phyloP scores from a whole-genome alignment of 352 stramenopile genomes.

The Pythium coloratum region DNA sequence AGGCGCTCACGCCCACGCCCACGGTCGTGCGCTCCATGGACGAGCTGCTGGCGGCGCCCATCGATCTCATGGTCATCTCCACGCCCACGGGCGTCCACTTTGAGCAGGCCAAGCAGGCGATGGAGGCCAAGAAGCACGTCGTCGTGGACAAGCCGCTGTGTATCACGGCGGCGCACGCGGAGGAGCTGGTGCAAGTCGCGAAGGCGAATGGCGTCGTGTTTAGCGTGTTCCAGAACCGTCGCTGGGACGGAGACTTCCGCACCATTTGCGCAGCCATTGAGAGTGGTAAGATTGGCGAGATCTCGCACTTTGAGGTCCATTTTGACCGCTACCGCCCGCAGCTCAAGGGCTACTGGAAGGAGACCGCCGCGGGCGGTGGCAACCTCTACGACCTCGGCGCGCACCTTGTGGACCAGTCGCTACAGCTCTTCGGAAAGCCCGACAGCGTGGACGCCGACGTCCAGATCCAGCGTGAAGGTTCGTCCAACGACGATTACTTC shows the following conservation, averaged over 20 bases:
- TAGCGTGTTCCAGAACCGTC: slow-evolving; percentile 77
- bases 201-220: slow-evolving; percentile 57
- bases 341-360: slow-evolving; percentile 83
- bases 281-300: slow-evolving; percentile 44
- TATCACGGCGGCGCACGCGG: slow-evolving; percentile 49
- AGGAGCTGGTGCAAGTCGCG: slow-evolving; percentile 52
- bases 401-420: slow-evolving; percentile 66
- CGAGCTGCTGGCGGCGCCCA: slow-evolving; percentile 53
- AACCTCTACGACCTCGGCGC: slow-evolving; percentile 73
- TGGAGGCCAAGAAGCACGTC: slow-evolving; percentile 72
- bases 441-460: slow-evolving; percentile 54
- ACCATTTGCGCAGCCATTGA: slow-evolving; percentile 55
- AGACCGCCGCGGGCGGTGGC: slow-evolving; percentile 52
- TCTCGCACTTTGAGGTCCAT: slow-evolving; percentile 60
- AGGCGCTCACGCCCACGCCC: slow-evolving; percentile 39
- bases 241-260: slow-evolving; percentile 77
- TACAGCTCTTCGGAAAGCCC: slow-evolving; percentile 62
- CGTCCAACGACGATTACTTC: slow-evolving; percentile 76
- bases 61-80: slow-evolving; percentile 73
- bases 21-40: slow-evolving; percentile 73
- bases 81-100: slow-evolving; percentile 77
- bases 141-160: slow-evolving; percentile 79
- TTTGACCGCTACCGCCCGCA: slow-evolving; percentile 67
- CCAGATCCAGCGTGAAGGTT: slow-evolving; percentile 70
- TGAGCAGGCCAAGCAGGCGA: slow-evolving; percentile 66